These are phyloP conservation scores for Madurella mycetomatis DNA, from an alignment of 2,329 filamentous ascomycete genomes.

Conservation along the genomic window DNA sequence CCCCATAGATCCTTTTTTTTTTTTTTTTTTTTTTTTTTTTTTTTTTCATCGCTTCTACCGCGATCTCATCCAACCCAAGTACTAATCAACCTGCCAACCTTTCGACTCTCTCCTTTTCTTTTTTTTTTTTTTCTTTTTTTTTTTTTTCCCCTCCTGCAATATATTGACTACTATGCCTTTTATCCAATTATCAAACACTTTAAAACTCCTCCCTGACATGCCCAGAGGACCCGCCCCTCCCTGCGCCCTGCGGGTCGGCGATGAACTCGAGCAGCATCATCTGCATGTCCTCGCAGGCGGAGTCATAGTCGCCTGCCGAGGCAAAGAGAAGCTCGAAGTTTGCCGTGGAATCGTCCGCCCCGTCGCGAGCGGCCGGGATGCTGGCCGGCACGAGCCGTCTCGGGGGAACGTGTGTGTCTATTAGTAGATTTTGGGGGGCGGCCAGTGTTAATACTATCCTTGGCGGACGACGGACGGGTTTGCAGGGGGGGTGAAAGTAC, in stretches of 20 bases:
- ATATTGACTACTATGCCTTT: too few species aligned
- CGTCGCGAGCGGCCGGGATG: background rate
- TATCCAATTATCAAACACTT: too few species aligned
- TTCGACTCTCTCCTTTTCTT: too few species aligned
- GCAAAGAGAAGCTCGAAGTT: slow-evolving; percentile 8
- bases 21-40: too few species aligned
- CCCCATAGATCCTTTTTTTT: too few species aligned
- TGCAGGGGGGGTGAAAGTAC: background rate
- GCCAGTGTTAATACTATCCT: too few species aligned
- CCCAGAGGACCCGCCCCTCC: background rate
- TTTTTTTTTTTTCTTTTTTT: too few species aligned
- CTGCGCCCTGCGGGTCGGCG: background rate
- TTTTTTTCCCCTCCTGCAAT: too few species aligned
- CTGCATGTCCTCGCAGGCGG: slow-evolving; percentile 9
- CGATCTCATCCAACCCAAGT: too few species aligned
- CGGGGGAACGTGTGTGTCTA: background rate
- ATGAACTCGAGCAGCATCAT: slow-evolving; percentile 12
- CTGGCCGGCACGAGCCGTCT: background rate
- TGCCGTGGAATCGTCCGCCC: slow-evolving; percentile 3
- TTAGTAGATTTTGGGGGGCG: background rate
- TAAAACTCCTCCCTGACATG: background rate
- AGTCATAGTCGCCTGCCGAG: slow-evolving; percentile 1
- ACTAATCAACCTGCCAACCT: too few species aligned
- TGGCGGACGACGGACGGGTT: background rate
- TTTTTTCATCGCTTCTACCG: too few species aligned